Base-by-base conservation (phyloP, 768 basidiomycete species). In the Favolaschia claudopus region DNA sequence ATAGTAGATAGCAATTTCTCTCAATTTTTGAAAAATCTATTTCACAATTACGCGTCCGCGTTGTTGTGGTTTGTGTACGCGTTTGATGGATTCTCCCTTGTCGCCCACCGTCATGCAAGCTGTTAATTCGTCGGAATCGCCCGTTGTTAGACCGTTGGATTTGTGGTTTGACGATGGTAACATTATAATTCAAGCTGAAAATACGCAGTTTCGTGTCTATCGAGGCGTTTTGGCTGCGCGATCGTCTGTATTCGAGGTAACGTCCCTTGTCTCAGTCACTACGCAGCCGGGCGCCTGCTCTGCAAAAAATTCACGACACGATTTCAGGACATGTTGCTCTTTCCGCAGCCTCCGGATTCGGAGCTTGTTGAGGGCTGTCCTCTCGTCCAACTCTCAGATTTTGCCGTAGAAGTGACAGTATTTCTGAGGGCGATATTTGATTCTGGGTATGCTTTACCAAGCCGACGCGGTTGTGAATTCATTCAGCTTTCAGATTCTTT, bases 91-190 rank as follows among this genome's bases (percentile, higher is more conserved):
- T n/a, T n/a, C n/a, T n/a, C n/a, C n/a, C n/a, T n/a, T n/a, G n/a
- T n/a, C n/a, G n/a, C n/a, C n/a, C n/a, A n/a, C 10, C 28, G 8
- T 27, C 43, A 39, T 28, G 34, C 27, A 55, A 31, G 38, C n/a
- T n/a, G n/a, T n/a, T n/a, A n/a, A n/a, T n/a, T 32, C 24, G 29
- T 31, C 14, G 20, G 37, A 17, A 31, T n/a, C 17, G 31, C 12
- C 12, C 6, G 19, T 19, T 31, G 31, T 10, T 22, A 40, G 13
- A 50, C 44, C 12, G 17, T 43, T 17, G 5, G 50, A 53, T 13
- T 20, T 54, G 15, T 52, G 57, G 57, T 58, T 58, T 17, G 27
- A 44, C 25, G 50, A 58, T 24, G 57, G 57, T 3, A 39, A 29
- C 24, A n/a, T 58, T 17, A 37, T 52, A 4, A 28, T 58, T 17